Percentiles rank a stretch among this genome's conserved stretches.
These are phyloP conservation scores for Globisporangium mamillatum DNA, from an alignment of 352 stramenopile genomes.

Conservation along the genomic window DNA sequence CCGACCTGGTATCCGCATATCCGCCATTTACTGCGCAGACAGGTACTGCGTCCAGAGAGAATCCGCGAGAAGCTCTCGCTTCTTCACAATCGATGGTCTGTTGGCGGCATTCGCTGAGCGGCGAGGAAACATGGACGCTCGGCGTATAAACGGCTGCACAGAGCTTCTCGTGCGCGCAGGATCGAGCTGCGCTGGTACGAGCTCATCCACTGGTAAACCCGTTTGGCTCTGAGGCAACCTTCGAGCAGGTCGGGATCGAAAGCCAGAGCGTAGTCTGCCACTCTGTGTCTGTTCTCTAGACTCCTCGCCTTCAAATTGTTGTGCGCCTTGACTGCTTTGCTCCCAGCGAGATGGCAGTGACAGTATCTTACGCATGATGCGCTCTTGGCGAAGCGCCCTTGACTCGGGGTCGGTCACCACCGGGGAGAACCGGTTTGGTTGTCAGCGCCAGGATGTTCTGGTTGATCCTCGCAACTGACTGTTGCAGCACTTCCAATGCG, in stretches of 20 bases:
- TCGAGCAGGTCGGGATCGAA: not conserved
- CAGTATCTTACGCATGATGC: slow-evolving; percentile 2
- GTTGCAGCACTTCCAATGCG: not conserved
- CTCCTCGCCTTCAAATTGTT: not conserved
- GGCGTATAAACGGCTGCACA: not conserved
- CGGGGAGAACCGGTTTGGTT: not conserved
- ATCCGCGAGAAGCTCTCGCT: slow-evolving; percentile 7
- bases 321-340: not conserved
- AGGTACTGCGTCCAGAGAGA: slow-evolving; percentile 4
- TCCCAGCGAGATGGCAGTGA: not conserved
- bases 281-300: not conserved
- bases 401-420: not conserved
- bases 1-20: too few species aligned
- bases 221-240: not conserved
- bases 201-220: not conserved
- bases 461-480: not conserved
- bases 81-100: slow-evolving; percentile 4
- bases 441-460: not conserved
- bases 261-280: not conserved
- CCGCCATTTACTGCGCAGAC: not conserved
- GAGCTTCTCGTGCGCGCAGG: not conserved
- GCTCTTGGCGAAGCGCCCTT: not conserved
- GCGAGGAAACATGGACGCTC: slow-evolving; percentile 6
- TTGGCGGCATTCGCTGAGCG: not conserved
- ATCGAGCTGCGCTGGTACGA: not conserved